phyloP scores from a whole-genome alignment of 371 early-diverging fungal genomes.

The Saksenaea vasiformis region DNA sequence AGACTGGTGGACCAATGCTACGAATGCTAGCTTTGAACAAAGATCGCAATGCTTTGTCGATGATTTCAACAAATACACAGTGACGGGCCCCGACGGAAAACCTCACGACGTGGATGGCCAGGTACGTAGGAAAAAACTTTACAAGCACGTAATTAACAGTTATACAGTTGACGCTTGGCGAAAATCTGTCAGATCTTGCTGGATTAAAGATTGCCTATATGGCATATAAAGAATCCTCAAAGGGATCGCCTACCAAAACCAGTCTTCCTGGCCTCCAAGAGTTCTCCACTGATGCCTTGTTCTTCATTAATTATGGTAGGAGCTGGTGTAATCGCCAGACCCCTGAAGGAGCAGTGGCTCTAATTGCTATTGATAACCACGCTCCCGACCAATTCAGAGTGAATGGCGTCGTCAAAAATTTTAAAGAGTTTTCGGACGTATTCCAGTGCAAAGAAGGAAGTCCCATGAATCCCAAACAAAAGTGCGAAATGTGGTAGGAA shows the following conservation, averaged over 20 bases:
- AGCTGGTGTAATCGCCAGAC: conserved; percentile 48
- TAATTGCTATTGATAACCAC: conserved; percentile 47
- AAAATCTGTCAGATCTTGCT: conserved; percentile 77
- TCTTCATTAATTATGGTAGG: conserved; percentile 49
- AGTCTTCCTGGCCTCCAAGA: neutral
- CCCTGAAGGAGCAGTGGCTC: conserved; percentile 33
- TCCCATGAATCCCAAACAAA: conserved; percentile 57
- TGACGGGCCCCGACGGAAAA: conserved; percentile 27
- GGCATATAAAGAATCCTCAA: conserved; percentile 32
- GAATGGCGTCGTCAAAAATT: conserved; percentile 65
- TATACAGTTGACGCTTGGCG: conserved; percentile 52
- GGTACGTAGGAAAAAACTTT: neutral
- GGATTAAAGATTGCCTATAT: conserved; percentile 49
- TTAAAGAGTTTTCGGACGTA: conserved; percentile 57
- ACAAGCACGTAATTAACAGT: neutral
- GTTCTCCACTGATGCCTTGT: conserved; percentile 47
- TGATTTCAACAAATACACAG: conserved; percentile 57
- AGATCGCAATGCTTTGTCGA: conserved; percentile 61
- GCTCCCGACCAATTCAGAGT: conserved; percentile 59
- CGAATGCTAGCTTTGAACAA: conserved; percentile 48
- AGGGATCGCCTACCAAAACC: neutral
- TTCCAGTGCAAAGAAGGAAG: conserved; percentile 60
- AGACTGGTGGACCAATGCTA: conserved; percentile 67
- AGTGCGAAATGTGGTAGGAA: conserved; percentile 57
- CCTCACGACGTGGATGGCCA: conserved; percentile 46